phyloP scores from a whole-genome alignment of 2,329 filamentous ascomycete genomes.

The Pseudopithomyces maydicus region DNA sequence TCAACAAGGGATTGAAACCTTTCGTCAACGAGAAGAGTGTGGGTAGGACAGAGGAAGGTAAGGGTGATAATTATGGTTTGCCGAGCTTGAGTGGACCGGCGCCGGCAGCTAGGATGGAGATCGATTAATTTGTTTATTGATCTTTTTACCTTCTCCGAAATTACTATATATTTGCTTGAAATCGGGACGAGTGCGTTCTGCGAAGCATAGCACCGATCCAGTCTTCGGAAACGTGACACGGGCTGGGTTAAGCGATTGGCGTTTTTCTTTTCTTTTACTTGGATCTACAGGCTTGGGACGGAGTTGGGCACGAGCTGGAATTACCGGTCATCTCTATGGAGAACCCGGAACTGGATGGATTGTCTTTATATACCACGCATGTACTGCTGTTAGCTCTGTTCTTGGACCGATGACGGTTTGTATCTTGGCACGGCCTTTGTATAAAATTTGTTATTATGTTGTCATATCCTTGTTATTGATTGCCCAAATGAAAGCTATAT shows the following conservation, averaged over 20 bases:
- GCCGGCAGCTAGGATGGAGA: slow-evolving; percentile 50
- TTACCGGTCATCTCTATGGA: background rate
- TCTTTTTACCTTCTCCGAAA: slow-evolving; percentile 7
- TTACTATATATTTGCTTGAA: slow-evolving; percentile 4
- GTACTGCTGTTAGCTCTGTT: slow-evolving; percentile 1
- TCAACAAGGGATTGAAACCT: slow-evolving; percentile 84
- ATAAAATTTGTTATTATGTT: background rate
- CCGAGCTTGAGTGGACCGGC: slow-evolving; percentile 52
- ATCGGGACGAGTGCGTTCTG: slow-evolving; percentile 15
- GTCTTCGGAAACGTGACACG: background rate
- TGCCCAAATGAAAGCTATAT: background rate
- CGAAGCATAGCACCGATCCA: slow-evolving; percentile 4
- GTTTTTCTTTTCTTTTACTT: background rate
- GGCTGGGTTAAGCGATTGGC: background rate
- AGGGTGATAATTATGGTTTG: slow-evolving; percentile 54
- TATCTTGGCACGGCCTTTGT: slow-evolving; percentile 1
- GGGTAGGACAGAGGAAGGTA: slow-evolving; percentile 52
- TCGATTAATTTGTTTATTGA: slow-evolving; percentile 32
- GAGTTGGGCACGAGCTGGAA: slow-evolving; percentile 1
- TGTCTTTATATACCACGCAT: slow-evolving; percentile 7
- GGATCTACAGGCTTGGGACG: background rate
- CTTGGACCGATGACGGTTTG: background rate
- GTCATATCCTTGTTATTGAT: background rate
- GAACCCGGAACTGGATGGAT: slow-evolving; percentile 1
- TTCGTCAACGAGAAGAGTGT: slow-evolving; percentile 71